Base-by-base conservation (phyloP, 352 stramenopile species). In the Blastocystis hominis region DNA sequence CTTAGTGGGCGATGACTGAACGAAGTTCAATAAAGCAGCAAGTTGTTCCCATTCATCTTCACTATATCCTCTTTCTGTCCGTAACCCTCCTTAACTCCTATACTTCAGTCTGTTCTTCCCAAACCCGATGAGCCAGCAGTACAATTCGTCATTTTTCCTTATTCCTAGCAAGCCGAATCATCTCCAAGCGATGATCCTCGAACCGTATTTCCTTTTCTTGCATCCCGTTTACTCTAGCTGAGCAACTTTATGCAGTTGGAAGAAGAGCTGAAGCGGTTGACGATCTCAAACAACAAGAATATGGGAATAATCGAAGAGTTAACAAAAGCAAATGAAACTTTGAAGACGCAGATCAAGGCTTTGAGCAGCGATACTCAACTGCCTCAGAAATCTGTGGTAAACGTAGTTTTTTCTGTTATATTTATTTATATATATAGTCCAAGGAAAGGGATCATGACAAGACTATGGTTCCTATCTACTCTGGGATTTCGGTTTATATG, bases 251-350 rank as follows among this genome's bases (percentile, higher is more conserved):
- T 68, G 44, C 36, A 47, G 54, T 36, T 84, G 72, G 47, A 84
- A 47, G 72, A 84, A 30, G 47, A 84, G 44, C 36, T 66, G 46
- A 84, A 84, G 72, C 59, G 62, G 44, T 38, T 84, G 15, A 84
- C 47, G 3, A 34, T 84, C 40, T 56, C 72, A 15, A 64, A 84
- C 56, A 64, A 59, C 50, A 84, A 84, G 55, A 17, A 44, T 7
- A 84, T 66, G 72, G 72, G 62, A 15, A 53, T 84, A 15, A 20
- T 61, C 24, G 72, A 84, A 36, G 54, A 84, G 10, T 30, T 84
- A 3, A 15, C 24, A n/a, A 84, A 84, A 34, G 62, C 59, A 30
- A 66, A 84, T 50, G 15, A 63, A 9, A 46, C 40, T 9, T 34
- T 68, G 53, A 59, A 84, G 44, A 64, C 47, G n/a, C 72, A 84